A percentile compares a stretch with the other conserved stretches of the same genome.
phyloP scores from a whole-genome alignment of 2,329 filamentous ascomycete species.

The Nemania sp. region DNA sequence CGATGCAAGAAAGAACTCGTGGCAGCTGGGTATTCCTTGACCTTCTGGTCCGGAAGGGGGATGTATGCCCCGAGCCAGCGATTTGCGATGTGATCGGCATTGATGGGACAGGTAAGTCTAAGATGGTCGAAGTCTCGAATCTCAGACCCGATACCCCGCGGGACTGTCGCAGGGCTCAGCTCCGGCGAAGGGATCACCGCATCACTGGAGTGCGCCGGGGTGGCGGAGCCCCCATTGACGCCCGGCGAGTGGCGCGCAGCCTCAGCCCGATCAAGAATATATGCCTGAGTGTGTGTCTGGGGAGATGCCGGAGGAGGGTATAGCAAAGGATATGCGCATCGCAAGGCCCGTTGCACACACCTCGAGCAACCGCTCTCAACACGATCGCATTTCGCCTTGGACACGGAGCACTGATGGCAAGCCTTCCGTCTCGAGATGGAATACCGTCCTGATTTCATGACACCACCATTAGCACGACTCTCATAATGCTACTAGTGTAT shows the following conservation, averaged over 20 bases:
- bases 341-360: constrained; percentile 39
- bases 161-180: neutral
- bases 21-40: constrained; percentile 47
- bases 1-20: constrained; percentile 47
- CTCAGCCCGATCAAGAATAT: neutral
- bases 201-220: neutral
- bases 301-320: neutral
- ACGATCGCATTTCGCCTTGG: constrained; percentile 49
- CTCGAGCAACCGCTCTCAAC: constrained; percentile 40
- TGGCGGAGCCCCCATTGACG: neutral
- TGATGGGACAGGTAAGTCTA: constrained; percentile 51
- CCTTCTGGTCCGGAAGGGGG: constrained; percentile 48
- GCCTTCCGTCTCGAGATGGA: constrained; percentile 46
- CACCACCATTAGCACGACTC: neutral
- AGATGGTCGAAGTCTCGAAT: constrained; percentile 42
- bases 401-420: constrained; percentile 44
- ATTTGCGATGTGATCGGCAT: constrained; percentile 51
- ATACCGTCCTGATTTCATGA: constrained; percentile 38
- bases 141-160: constrained; percentile 1
- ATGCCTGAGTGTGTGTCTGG: neutral
- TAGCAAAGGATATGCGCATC: constrained; percentile 39
- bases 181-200: neutral
- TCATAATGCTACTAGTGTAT: too few species aligned
- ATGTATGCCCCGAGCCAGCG: constrained; percentile 55
- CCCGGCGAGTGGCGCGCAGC: neutral